These are phyloP conservation scores for Melampsora occidentalis DNA, from an alignment of 1,284 basidiomycete species.

Conservation along the genomic window DNA sequence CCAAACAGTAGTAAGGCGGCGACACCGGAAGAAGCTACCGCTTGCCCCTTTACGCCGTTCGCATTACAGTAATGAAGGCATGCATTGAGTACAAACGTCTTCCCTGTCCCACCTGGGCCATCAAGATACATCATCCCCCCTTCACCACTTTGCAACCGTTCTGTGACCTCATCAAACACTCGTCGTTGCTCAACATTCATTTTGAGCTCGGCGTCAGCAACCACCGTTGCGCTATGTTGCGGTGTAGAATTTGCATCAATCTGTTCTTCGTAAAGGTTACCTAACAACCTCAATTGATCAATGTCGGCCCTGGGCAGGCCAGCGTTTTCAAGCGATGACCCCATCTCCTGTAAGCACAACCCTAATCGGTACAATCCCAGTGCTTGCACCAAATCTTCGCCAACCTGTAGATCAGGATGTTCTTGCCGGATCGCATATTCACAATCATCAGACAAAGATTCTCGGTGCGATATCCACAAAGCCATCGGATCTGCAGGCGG, in stretches of 20 bases:
- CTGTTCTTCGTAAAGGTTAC: too few relatives aligned
- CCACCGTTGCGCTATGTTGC: too few relatives aligned
- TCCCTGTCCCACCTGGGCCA: neutral
- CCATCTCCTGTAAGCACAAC: neutral
- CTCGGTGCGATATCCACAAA: neutral
- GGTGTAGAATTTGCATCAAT: too few relatives aligned
- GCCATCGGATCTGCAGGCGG: neutral
- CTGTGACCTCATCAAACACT: neutral
- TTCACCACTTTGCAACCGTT: too few relatives aligned
- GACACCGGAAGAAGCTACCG: neutral
- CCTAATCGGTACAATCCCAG: neutral
- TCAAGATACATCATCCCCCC: too few relatives aligned
- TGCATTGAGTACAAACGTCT: neutral
- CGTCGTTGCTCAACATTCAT: too few relatives aligned
- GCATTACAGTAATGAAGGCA: slow-evolving; percentile 2
- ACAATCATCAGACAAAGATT: neutral
- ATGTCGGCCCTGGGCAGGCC: neutral
- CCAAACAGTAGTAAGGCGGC: neutral
- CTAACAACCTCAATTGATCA: too few relatives aligned
- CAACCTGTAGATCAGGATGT: too few relatives aligned
- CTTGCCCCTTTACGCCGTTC: neutral
- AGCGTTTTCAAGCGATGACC: neutral
- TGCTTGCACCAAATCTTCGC: neutral
- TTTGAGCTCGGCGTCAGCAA: too few relatives aligned
- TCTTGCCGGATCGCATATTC: neutral